Conservation (phyloP, 202 grass and related monocot species). For the Carex sylvatica region DNA sequence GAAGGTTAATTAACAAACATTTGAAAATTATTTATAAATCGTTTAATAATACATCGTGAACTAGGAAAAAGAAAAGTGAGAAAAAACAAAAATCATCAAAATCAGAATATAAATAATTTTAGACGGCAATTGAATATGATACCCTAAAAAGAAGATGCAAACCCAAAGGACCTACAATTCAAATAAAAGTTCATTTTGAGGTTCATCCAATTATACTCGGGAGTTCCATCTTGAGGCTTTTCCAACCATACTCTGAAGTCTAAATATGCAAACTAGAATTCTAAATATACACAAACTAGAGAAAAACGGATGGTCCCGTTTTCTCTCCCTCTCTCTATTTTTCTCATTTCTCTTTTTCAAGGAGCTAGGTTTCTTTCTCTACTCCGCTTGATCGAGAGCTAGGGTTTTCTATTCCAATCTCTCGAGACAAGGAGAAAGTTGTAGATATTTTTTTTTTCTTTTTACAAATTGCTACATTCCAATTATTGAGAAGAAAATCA, state of each 20-base stretch:
- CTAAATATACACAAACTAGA: slow-evolving; percentile 23
- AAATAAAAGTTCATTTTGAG: not conserved
- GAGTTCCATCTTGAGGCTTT: not conserved
- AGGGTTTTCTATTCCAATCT: not conserved
- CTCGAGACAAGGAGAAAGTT: not conserved
- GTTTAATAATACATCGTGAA: not conserved
- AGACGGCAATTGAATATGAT: not conserved
- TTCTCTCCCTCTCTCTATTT: not conserved
- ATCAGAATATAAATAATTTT: not conserved
- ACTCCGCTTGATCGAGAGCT: not conserved
- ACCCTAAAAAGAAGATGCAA: not conserved
- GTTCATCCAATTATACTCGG: not conserved
- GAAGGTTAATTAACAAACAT: no score
- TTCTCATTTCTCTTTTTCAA: slow-evolving; percentile 1
- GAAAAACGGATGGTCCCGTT: slow-evolving; percentile 8
- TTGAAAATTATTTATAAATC: no score
- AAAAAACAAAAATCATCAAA: not conserved
- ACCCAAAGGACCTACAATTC: not conserved
- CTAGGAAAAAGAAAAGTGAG: not conserved
- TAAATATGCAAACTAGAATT: slow-evolving; percentile 16
- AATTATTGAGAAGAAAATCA: not conserved
- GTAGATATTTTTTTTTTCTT: not conserved
- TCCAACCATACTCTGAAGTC: slow-evolving; percentile 4
- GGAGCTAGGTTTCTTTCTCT: not conserved
- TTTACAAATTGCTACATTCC: not conserved